Evolutionary conservation across 208 protist species (phyloP), one percentile per base, ranked within the genome.

Genomic region (Trypanosoma congolense): DNA sequence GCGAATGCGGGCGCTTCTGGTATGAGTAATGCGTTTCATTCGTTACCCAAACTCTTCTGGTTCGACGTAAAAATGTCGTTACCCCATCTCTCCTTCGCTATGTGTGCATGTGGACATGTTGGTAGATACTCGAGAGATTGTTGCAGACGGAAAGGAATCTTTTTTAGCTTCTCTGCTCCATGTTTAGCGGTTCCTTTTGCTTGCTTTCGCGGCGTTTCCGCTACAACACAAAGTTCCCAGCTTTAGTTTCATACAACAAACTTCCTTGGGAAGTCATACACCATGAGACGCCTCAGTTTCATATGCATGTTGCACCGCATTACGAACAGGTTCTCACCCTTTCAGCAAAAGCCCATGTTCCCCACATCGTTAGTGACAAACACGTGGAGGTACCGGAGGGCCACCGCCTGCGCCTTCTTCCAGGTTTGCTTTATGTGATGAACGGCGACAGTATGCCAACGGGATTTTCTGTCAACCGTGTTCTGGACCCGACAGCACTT

Each of bases 171-270:
- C 16, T 9, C 3, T 9, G 6, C 31, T 31, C 21, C 16, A 88
- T 92, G 77, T 25, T 85, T 14, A 51, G 63, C 35, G 21, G 51
- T 16, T 66, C 65, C 26, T n/a, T 48, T 26, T 19, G 25, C 16
- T 42, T 60, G 16, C 54, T 77, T 43, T 56, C 63, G 33, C 62
- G 72, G 10, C 76, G 72, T 43, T 93, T 80, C 48, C 80, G 80
- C 42, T 67, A 63, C 51, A 89, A 71, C 43, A 70, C 88, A 40
- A 93, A 93, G 73, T 93, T 87, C 46, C 87, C 87, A 2, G 73
- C 83, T 0, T 52, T 94, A 22, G 82, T 94, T 30, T 92, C 87
- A 12, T 94, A 94, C 70, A 91, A 94, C 62, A 91, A 89, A 60
- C 67, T 94, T 12, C 87, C 87, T 41, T 94, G 87, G 87, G 79